Base-by-base conservation (phyloP, 169 alveolate genomes). In the Cryptosporidium ubiquitum region DNA sequence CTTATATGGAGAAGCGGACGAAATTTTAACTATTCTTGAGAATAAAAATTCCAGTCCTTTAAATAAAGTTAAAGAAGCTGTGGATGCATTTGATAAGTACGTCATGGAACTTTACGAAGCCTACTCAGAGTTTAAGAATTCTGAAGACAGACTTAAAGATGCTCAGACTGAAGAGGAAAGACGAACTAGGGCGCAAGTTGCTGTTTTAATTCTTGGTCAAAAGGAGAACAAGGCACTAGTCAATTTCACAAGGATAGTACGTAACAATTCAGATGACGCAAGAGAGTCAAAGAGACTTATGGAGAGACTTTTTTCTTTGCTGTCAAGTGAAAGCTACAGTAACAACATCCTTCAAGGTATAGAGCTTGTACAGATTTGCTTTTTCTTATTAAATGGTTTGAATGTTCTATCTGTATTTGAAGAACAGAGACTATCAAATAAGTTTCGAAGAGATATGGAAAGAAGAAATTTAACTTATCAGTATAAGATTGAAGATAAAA, bases 281-380 rank as follows among this genome's bases (percentile, higher is more conserved):
- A 61, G 31, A 42, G 89, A 79, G 14, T 31, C 69, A 58, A 79
- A 58, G 37, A 29, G 39, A 79, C 40, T 64, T 26, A 61, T 79
- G 0, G 89, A 79, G 40, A 79, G 51, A 40, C 55, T 79, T 18
- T 40, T 40, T 47, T 68, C 89, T 5, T 64, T 79, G 39, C 66
- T 79, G 60, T 58, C 79, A 2, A 42, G 75, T 64, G 75, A 64
- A 39, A 39, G 35, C 12, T 79, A 57, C 26, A 47, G 23, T 40
- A 64, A 79, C 40, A 35, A 44, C 10, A 55, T 79, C 5, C 31
- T 58, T 35, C 26, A 79, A 29, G 79, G 55, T 42, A 18, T 79
- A 26, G 79, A 79, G 69, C 89, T 79, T 44, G 64, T 64, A 1
- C 89, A 79, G 35, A 23, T 79, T 58, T 79, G 75, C 23, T 79